Evolutionary conservation across 2,329 filamentous ascomycete species (phyloP).

Genomic region (Penicillium paneum): DNA sequence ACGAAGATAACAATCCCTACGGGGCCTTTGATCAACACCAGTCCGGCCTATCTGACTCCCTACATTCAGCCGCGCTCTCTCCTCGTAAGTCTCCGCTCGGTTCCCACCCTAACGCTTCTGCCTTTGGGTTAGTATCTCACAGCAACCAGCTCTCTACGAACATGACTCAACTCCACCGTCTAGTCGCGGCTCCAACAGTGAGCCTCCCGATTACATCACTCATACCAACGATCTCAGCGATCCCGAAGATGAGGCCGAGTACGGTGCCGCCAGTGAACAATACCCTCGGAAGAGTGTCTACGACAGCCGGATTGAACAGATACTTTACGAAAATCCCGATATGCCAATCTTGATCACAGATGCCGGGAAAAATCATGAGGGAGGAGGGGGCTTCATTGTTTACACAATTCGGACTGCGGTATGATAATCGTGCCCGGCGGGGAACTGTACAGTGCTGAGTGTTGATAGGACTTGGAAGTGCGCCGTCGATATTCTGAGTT

Average conservation of each 20-base stretch:
- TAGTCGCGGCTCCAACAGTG: constrained; percentile 66
- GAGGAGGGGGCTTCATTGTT: constrained; percentile 88
- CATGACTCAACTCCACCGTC: constrained; percentile 63
- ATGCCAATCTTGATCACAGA: constrained; percentile 88
- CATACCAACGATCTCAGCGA: constrained; percentile 55
- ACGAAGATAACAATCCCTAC: constrained; percentile 98
- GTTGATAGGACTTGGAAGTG: constrained; percentile 80
- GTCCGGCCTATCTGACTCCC: constrained; percentile 67
- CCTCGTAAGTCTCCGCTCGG: constrained; percentile 46
- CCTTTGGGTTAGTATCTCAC: constrained; percentile 8
- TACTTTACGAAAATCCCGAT: constrained; percentile 90
- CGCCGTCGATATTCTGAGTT: constrained; percentile 96
- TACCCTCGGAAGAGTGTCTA: constrained; percentile 72
- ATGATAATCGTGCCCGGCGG: constrained; percentile 34
- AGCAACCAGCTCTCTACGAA: constrained; percentile 53
- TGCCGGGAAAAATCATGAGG: constrained; percentile 91
- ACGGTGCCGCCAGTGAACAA: constrained; percentile 47
- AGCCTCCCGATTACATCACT: constrained; percentile 57
- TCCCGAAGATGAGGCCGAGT: constrained; percentile 56
- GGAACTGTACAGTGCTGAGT: constrained; percentile 5
- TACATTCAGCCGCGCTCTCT: constrained; percentile 54
- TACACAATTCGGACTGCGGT: constrained; percentile 96
- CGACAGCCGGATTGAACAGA: constrained; percentile 93
- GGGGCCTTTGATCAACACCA: constrained; percentile 89
- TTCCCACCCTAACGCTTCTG: constrained; percentile 4